Evolutionary conservation across 1,284 basidiomycete genomes (phyloP).

Genomic region (Peniophora sp.): DNA sequence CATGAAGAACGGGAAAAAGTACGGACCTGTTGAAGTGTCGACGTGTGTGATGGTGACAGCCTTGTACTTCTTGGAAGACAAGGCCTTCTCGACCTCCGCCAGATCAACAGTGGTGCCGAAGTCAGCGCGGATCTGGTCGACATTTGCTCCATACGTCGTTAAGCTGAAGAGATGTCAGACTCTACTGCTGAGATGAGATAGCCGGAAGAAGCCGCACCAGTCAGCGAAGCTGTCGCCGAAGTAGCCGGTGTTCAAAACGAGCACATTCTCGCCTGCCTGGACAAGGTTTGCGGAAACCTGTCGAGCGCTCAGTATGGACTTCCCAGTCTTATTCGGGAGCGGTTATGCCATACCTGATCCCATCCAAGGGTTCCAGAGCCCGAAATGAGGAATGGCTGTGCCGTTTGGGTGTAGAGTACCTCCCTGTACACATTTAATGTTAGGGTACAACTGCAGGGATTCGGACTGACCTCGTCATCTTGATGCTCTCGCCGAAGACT

Average conservation of each 20-base stretch:
- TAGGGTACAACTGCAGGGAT: slow-evolving; percentile 1
- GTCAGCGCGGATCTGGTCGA: slow-evolving; percentile 80
- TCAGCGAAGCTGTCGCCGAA: slow-evolving; percentile 84
- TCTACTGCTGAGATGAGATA: background rate
- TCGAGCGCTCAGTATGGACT: slow-evolving; percentile 1
- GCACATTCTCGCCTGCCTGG: slow-evolving; percentile 71
- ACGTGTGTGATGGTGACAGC: slow-evolving; percentile 92
- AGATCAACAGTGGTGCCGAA: slow-evolving; percentile 72
- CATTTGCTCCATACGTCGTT: slow-evolving; percentile 83
- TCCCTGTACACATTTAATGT: slow-evolving; percentile 34
- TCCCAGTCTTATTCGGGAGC: background rate
- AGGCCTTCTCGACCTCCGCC: slow-evolving; percentile 62
- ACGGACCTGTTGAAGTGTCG: slow-evolving; percentile 78
- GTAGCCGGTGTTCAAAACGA: slow-evolving; percentile 83
- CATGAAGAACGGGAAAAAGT: background rate
- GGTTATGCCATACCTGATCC: slow-evolving; percentile 53
- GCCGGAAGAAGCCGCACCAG: slow-evolving; percentile 40
- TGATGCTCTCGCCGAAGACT: slow-evolving; percentile 86
- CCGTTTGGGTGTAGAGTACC: slow-evolving; percentile 68
- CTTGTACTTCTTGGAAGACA: slow-evolving; percentile 84
- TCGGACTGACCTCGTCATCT: slow-evolving; percentile 61
- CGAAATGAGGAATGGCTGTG: slow-evolving; percentile 86
- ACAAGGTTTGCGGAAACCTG: slow-evolving; percentile 80
- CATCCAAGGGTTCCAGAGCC: slow-evolving; percentile 96
- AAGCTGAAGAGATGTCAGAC: slow-evolving; percentile 40